phyloP scores from a whole-genome alignment of 768 basidiomycete species.

The Amanita exitialis region DNA sequence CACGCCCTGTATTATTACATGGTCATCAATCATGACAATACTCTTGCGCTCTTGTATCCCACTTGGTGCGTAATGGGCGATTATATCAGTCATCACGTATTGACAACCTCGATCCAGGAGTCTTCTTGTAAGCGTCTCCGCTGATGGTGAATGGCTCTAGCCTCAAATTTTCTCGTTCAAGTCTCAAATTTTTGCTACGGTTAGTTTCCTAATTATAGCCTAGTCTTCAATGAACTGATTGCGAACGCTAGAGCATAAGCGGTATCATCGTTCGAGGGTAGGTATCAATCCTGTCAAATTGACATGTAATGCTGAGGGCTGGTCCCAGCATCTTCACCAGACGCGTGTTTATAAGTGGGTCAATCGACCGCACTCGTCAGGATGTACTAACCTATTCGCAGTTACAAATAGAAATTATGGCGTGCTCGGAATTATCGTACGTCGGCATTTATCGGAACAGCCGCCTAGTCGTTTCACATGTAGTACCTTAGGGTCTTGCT shows the following conservation, averaged over 20 bases:
- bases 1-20: conserved; percentile 26
- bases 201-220: conserved; percentile 6
- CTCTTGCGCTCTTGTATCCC: conserved; percentile 14
- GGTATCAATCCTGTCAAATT: conserved; percentile 1
- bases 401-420: neutral
- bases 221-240: neutral
- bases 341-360: conserved; percentile 19
- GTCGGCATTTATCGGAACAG: neutral
- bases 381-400: neutral
- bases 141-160: neutral
- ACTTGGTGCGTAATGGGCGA: conserved; percentile 17
- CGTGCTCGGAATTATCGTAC: neutral
- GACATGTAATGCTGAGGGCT: neutral
- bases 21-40: conserved; percentile 22
- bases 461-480: neutral
- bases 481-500: conserved; percentile 7
- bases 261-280: conserved; percentile 23
- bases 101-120: conserved; percentile 12
- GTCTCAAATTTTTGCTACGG: conserved; percentile 20
- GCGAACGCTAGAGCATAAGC: conserved; percentile 15
- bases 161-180: conserved; percentile 3
- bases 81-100: neutral
- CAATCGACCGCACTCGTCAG: neutral
- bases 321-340: conserved; percentile 15
- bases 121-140: conserved; percentile 13